These are phyloP conservation scores for Stenogyne calaminthoides DNA, from an alignment of 305 asterid species.

Conservation along the genomic window DNA sequence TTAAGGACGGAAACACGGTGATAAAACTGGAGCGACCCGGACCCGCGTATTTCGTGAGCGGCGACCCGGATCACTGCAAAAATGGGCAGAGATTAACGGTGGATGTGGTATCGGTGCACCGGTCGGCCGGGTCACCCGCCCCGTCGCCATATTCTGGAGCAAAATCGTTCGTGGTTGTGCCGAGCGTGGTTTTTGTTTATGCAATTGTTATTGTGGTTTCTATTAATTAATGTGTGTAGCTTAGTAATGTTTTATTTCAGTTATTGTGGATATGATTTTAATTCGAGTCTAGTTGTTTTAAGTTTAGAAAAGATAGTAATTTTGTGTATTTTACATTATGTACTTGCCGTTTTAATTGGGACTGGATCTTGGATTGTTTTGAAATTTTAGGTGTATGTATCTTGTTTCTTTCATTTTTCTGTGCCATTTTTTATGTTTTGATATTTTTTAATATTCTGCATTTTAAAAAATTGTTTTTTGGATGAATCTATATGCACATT, in stretches of 20 bases:
- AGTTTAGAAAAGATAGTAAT: neutral
- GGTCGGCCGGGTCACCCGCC: constrained; percentile 30
- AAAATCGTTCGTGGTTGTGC: constrained; percentile 7
- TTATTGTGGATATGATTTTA: neutral
- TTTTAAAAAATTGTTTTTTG: too few species aligned
- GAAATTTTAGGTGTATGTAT: neutral
- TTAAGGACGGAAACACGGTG: constrained; percentile 48
- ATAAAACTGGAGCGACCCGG: constrained; percentile 44
- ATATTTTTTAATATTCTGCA: too few species aligned
- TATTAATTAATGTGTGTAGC: constrained; percentile 22
- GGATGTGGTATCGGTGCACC: constrained; percentile 38
- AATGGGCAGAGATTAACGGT: constrained; percentile 51
- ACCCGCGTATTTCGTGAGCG: constrained; percentile 44
- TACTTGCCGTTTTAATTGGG: neutral
- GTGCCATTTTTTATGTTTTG: too few species aligned
- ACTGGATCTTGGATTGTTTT: neutral
- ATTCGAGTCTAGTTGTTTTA: neutral
- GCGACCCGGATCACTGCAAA: constrained; percentile 47
- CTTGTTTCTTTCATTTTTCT: too few species aligned
- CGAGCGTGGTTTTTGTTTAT: constrained; percentile 25
- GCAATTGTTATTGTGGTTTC: constrained; percentile 19
- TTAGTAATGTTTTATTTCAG: neutral
- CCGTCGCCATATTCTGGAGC: constrained; percentile 36
- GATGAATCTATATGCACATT: too few species aligned
- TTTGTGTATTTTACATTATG: neutral